A percentile compares a stretch with the other conserved stretches of the same genome.
Evolutionary conservation across 202 grass and related monocot genomes (phyloP).

Genomic region (Schoenoplectus tabernaemontani): DNA sequence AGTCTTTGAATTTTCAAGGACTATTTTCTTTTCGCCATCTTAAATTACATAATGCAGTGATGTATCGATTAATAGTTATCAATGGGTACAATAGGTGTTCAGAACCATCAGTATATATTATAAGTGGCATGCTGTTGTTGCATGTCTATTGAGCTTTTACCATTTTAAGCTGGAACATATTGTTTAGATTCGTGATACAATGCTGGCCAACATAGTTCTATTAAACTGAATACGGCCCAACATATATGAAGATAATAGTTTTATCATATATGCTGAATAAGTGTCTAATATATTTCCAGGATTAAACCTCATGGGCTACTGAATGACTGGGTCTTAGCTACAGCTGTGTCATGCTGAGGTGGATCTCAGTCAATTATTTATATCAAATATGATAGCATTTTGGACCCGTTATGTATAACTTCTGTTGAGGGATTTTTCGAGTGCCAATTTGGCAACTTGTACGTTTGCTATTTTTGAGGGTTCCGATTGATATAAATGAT

Average conservation of each 20-base stretch:
- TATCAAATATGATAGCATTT: background rate
- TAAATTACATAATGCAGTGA: no score
- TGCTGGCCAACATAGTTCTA: no score
- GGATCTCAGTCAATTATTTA: background rate
- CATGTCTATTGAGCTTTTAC: no score
- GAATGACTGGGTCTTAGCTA: slow-evolving; percentile 41
- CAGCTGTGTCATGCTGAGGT: slow-evolving; percentile 35
- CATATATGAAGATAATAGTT: no score
- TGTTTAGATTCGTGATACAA: no score
- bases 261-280: no score
- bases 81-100: background rate
- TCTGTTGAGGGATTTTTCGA: background rate
- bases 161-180: no score
- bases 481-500: no score
- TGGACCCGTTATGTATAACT: background rate
- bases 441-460: background rate
- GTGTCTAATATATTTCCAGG: no score
- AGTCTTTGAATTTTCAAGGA: slow-evolving; percentile 24
- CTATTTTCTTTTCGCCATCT: background rate
- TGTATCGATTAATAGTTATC: background rate
- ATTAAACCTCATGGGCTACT: slow-evolving; percentile 43
- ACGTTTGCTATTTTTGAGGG: background rate
- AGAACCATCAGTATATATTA: no score
- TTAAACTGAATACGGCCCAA: no score
- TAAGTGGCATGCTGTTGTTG: no score